Base-by-base conservation (phyloP, 148 eudicot genomes). In the Fagopyrum esculentum region DNA sequence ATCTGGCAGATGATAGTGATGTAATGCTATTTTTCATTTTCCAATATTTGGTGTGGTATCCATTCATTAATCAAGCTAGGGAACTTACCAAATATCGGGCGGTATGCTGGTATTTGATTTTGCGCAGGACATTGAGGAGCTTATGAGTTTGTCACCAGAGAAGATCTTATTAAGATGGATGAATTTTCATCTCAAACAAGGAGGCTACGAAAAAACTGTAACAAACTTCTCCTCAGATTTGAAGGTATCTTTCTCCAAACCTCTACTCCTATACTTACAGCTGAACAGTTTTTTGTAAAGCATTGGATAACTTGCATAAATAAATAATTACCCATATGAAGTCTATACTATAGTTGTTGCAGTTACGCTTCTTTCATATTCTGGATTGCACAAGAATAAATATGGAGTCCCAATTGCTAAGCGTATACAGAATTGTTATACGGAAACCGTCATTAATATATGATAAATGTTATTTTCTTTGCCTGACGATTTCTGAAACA, bases 131-230 rank as follows among this genome's bases (percentile, higher is more conserved):
- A 89, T 95, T 80, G 97, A 92, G 76, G 99, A 95, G 86, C 97
- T 95, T 55, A 85, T 95, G 82, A 84, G 86, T 63, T 84, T 90
- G 76, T 88, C 99, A 69, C 99, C 99, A 0, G 99, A 95, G 77
- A 95, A 92, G 86, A 78, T 95, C 73, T 86, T 95, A 75, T 80
- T 95, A 73, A 95, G 92, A 74, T 95, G 98, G 99, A 90, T 95
- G 99, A 95, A 95, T 80, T 95, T 85, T 77, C 99, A 95, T 84
- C 91, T 95, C 45, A 90, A 90, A 80, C 92, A 84, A 82, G 91
- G 91, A 6, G 96, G 99, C 71, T 95, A 95, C 78, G 79, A 86
- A 81, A 89, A 89, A 79, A 78, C 80, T 60, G 84, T 95, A 22
- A 76, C 94, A 74, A 95, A 95, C 77, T 95, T 92, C 80, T 89